Base-by-base conservation (phyloP, 1,284 basidiomycete genomes). In the Sphagnurus paluster region DNA sequence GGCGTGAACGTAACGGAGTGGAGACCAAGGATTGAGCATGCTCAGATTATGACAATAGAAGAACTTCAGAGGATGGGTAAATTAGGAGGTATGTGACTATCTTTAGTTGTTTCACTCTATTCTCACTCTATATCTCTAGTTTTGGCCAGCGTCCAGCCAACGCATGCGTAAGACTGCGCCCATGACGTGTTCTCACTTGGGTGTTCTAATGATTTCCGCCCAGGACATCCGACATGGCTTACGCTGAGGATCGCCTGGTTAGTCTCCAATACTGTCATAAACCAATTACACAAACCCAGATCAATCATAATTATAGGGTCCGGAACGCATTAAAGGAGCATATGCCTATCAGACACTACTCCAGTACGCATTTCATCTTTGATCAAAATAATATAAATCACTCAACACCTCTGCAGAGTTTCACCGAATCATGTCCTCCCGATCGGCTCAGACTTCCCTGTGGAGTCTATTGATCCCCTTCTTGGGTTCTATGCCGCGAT, bases 131-230 rank as follows among this genome's bases (percentile, higher is more conserved):
- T 14, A 14, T 36, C 11, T 11, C 16, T 29, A 93, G 90, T 97
- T 13, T 90, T 97, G 56, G 79, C 89, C 1, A 95, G 93, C 54
- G 90, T 95, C 19, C 95, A 98, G 60, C 94, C 95, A 0, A 96
- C 92, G 1, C 93, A 98, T 63, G 92, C 78, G 84, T 88, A 62
- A 69, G 81, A 65, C 14, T 9, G 6, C 5, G 5, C 10, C 42
- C n/a, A n/a, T n/a, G n/a, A 33, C 29, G 8, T 19, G 23, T 32
- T 19, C 25, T 36, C 32, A n/a, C 28, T 9, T 9, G 11, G 34
- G 11, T 36, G 38, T 19, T 35, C 29, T 16, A 38, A 37, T 7
- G 28, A 30, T 5, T 41, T 16, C 8, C 37, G 26, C 14, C n/a
- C 55, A 88, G 82, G 16, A 91, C 90, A 33, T 90, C 84, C 44